Conservation (phyloP, 2,329 filamentous ascomycete genomes). For the Fusarium sp. region DNA sequence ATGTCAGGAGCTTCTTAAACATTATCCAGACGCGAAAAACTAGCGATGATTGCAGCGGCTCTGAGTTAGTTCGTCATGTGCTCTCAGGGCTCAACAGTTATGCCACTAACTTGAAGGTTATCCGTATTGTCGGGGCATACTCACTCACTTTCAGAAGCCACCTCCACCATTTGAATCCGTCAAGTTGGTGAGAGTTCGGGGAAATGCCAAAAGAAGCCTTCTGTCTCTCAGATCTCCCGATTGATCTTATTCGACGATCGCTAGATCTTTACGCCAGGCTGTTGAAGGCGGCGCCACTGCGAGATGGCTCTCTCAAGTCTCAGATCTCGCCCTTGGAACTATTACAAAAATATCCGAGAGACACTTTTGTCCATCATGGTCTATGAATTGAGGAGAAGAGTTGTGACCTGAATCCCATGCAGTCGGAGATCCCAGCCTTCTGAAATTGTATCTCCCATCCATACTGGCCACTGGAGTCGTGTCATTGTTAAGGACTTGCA, state of each 20-base stretch:
- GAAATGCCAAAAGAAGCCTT: not conserved
- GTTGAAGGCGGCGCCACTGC: constrained; percentile 24
- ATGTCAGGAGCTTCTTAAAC: not conserved
- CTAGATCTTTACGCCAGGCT: not conserved
- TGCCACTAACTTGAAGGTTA: not conserved
- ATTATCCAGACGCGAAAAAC: not conserved
- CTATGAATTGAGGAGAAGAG: constrained; percentile 1
- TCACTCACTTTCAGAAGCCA: not conserved
- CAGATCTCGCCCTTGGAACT: constrained; percentile 30
- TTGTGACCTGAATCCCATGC: constrained; percentile 15
- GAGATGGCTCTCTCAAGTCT: constrained; percentile 30
- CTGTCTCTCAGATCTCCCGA: not conserved
- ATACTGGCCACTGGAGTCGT: not conserved
- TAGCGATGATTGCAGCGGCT: not conserved
- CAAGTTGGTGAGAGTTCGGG: not conserved
- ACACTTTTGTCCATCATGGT: constrained; percentile 23
- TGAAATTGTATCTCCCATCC: not conserved
- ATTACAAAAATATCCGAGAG: constrained; percentile 39
- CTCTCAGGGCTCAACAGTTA: not conserved
- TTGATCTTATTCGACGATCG: not conserved
- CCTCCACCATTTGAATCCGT: not conserved
- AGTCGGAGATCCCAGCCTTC: not conserved
- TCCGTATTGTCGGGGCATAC: not conserved
- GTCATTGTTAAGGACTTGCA: not conserved
- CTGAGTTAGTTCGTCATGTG: not conserved